These are phyloP conservation scores for Candida sp. DNA, from an alignment of 1,139 yeast genomes.

Conservation along the genomic window DNA sequence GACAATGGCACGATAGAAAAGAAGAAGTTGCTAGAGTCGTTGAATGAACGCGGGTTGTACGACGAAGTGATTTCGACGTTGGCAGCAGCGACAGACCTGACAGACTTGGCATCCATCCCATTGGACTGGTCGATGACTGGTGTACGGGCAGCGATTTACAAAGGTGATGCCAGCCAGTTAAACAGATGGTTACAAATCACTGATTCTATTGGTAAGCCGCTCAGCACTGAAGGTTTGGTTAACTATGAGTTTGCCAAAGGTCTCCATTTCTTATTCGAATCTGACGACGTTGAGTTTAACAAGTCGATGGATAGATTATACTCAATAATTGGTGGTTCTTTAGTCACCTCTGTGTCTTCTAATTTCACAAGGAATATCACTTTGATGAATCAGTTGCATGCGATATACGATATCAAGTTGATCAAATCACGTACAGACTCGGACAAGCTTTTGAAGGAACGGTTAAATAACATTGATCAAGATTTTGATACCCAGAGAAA, in stretches of 20 bases:
- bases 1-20: constrained; percentile 32
- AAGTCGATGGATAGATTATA: constrained; percentile 55
- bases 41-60: constrained; percentile 45
- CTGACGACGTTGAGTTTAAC: constrained; percentile 31
- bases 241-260: constrained; percentile 72
- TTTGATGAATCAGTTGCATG: constrained; percentile 68
- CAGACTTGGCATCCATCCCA: constrained; percentile 31
- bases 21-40: constrained; percentile 41
- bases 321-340: constrained; percentile 58
- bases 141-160: constrained; percentile 71
- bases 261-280: constrained; percentile 43
- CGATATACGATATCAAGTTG: constrained; percentile 62
- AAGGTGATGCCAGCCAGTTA: constrained; percentile 59
- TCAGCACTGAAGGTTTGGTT: constrained; percentile 60
- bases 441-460: constrained; percentile 30
- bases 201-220: constrained; percentile 37
- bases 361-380: constrained; percentile 64
- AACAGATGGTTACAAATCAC: constrained; percentile 57
- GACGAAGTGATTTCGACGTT: constrained; percentile 44
- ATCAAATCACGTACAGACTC: constrained; percentile 24
- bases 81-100: constrained; percentile 27
- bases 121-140: constrained; percentile 70
- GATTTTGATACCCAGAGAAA: constrained; percentile 69
- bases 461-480: constrained; percentile 58
- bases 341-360: constrained; percentile 65